Evolutionary conservation across 257 asterid genomes (phyloP), one percentile per base, ranked within the genome.

Genomic region (Phtheirospermum japonicum): DNA sequence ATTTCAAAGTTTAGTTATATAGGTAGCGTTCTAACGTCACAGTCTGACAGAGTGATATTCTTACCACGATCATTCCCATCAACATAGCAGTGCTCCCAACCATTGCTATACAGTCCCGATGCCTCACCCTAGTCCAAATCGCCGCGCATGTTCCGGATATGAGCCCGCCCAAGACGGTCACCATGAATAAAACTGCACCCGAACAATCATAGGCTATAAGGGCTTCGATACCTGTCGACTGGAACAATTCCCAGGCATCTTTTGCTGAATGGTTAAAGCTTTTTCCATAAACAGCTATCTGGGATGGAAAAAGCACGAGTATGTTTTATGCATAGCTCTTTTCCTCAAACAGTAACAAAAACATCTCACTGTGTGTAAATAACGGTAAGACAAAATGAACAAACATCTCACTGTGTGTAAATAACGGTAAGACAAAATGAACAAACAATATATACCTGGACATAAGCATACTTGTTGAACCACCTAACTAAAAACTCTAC

Each of bases 231-330:
- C 99, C 99, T 36, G 97, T 89, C 20, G 97, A 89, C 63, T 93
- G 97, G 79, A 93, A 87, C 74, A 89, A 59, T 80, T 93, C 99
- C 99, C 99, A 93, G 0, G 99, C 99, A 67, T 93, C 97, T 83
- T 89, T 87, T 6, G 99, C 99, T 12, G 99, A 93, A 73, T 75
- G 87, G 68, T 93, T 93, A 58, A 89, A 93, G 85, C 77, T 89
- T 80, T 89, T 93, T 33, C 99, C 99, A 72, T 85, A 80, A 23
- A 93, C 91, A 14, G 96, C 97, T 70, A 93, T 93, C 99, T 93
- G 80, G 54, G 28, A 60, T 31, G 36, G 52, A 42, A 73, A 7
- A 46, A 46, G 46, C 19, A n/a, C n/a, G 31, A 26, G 11, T 53
- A 40, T 52, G 34, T 52, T 52, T 23, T 23, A 52, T 17, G 12